phyloP scores from a whole-genome alignment of 108 stramenopile genomes.

The Epipyxis sp. region DNA sequence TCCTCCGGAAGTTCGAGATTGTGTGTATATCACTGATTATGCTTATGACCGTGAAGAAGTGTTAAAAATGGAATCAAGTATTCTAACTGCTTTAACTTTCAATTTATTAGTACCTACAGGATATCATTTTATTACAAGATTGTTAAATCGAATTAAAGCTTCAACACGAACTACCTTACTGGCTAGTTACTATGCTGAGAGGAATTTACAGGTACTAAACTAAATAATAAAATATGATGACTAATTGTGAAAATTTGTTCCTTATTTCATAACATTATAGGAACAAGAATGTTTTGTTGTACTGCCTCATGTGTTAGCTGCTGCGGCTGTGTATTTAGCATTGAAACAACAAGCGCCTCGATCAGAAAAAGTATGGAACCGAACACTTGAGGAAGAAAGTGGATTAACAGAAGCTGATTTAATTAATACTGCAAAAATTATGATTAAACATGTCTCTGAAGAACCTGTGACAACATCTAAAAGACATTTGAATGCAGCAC shows the following conservation, averaged over 20 bases:
- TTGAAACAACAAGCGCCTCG: neutral
- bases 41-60: constrained; percentile 51
- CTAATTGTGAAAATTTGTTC: constrained; percentile 45
- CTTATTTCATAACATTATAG: no score
- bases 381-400: neutral
- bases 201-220: neutral
- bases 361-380: neutral
- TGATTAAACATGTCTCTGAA: neutral
- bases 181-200: constrained; percentile 28
- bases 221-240: constrained; percentile 28
- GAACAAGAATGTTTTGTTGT: neutral
- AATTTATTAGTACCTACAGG: constrained; percentile 46
- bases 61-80: constrained; percentile 45
- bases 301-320: neutral
- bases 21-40: constrained; percentile 55
- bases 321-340: neutral
- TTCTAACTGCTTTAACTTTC: constrained; percentile 39
- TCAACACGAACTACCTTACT: neutral
- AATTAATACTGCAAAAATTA: neutral
- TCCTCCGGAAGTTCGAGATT: constrained; percentile 52
- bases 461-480: neutral
- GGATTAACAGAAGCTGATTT: constrained; percentile 12
- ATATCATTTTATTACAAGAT: constrained; percentile 45
- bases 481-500: constrained; percentile 50
- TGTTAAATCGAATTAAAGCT: constrained; percentile 41